Conservation (phyloP, 192 early-diverging fungal genomes). For the Rhizophagus sp. region DNA sequence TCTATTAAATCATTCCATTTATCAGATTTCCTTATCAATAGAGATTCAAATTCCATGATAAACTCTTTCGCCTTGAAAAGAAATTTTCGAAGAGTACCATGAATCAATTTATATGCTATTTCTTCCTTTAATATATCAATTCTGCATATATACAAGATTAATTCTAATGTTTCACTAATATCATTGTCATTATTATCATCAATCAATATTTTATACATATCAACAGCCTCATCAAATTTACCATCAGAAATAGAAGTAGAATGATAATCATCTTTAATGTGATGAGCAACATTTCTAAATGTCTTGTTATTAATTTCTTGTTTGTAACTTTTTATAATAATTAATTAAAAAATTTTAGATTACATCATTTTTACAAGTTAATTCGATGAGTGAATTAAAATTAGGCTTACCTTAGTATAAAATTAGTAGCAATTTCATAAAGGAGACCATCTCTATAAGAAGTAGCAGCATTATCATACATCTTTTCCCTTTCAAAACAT, state of each 20-base stretch:
- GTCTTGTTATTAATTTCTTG: neutral
- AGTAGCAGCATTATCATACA: conserved; percentile 6
- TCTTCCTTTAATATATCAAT: neutral
- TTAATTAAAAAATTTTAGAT: neutral
- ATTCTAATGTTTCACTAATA: neutral
- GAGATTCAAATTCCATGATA: neutral
- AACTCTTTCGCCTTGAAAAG: neutral
- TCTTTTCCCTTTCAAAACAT: conserved; percentile 15
- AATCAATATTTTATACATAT: conserved; percentile 6
- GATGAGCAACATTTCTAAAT: neutral
- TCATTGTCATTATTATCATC: neutral
- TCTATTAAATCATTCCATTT: too few relatives aligned
- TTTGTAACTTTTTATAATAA: neutral
- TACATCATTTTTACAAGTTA: neutral
- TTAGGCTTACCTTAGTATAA: conserved; percentile 15
- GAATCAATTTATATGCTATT: neutral
- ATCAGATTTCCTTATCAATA: too few relatives aligned
- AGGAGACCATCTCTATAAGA: neutral
- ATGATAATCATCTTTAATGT: neutral
- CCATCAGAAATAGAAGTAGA: neutral
- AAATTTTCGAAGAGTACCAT: neutral
- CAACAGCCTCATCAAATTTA: neutral
- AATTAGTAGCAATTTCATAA: conserved; percentile 10
- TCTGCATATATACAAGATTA: neutral
- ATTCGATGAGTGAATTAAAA: too few relatives aligned